These are phyloP conservation scores for Usnea hakonensis DNA, from an alignment of 495 filamentous ascomycete species.

Conservation along the genomic window DNA sequence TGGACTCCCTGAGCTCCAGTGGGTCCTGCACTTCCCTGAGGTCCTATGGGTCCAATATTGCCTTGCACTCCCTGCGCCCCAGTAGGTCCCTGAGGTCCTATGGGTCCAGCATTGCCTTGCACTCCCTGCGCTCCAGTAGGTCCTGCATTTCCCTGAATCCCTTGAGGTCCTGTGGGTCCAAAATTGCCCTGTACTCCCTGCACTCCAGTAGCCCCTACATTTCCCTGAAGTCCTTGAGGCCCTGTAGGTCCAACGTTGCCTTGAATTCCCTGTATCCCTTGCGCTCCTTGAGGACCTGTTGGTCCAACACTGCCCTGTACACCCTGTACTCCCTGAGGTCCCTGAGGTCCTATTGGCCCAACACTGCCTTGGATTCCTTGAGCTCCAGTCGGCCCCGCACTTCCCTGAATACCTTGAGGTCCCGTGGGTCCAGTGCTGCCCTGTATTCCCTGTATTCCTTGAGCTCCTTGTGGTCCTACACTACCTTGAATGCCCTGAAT, in stretches of 20 bases:
- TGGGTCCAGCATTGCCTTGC: neutral
- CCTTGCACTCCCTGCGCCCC: neutral
- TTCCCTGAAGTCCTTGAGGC: neutral
- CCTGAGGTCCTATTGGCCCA: neutral
- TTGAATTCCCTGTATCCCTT: neutral
- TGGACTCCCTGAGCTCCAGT: neutral
- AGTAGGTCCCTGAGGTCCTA: neutral
- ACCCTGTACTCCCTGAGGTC: neutral
- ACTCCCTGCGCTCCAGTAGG: neutral
- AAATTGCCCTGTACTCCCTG: neutral
- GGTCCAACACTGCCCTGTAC: neutral
- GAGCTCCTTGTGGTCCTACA: neutral
- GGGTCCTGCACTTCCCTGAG: neutral
- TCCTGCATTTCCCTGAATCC: neutral
- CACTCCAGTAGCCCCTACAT: neutral
- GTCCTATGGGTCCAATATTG: neutral
- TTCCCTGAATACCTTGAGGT: neutral
- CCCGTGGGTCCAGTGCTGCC: neutral
- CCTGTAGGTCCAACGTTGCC: slow-evolving; percentile 4
- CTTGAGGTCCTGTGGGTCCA: neutral
- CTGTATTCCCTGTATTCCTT: neutral
- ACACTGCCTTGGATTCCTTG: neutral
- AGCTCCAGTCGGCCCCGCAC: neutral
- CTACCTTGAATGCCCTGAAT: neutral
- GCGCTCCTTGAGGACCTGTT: neutral